Base-by-base conservation (phyloP, 2,329 filamentous ascomycete genomes). In the Fusarium phyllophilum region DNA sequence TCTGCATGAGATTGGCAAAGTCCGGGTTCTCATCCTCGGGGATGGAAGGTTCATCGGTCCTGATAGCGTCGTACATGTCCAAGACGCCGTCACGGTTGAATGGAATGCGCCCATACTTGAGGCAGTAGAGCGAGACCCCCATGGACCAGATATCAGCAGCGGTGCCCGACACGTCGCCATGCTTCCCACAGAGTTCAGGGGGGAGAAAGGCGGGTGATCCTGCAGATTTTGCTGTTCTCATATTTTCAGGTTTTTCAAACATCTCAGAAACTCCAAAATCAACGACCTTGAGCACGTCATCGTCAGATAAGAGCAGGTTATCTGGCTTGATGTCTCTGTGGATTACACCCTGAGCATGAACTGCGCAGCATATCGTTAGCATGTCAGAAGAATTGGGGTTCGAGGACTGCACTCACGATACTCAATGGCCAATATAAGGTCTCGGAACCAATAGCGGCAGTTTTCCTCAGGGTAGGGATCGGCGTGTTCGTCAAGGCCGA, bases 181-280 rank as follows among this genome's bases (percentile, higher is more conserved):
- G 96, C 77, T 90, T 95, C 13, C 91, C 91, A 79, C 96, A 99
- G 18, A 99, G 86, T 82, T 99, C 96, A 0, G 96, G 96, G 0
- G 96, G 94, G 66, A 98, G 88, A 78, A 99, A 99, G 1, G 96
- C 96, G 1, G 96, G 96, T 8, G 95, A 98, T 3, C 96, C 96
- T 17, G 95, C 95, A 8, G 95, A 96, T 83, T 98, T 99, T 66
- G 93, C 91, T 1, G 94, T 97, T 81, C 91, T 91, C 96, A 98
- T 98, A 51, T 94, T 89, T 5, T 93, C 87, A 6, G 85, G 79
- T 81, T 97, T 97, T 79, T 96, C 93, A 77, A 99, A 99, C 91
- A 99, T 98, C 80, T 99, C 96, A 2, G 96, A 98, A 13, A 98
- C 96, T n/a, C 96, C 96, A 86, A 99, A 99, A 82, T 98, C 96